These are phyloP conservation scores for Ephemerocybe angulata DNA, from an alignment of 768 basidiomycete species.

Conservation along the genomic window DNA sequence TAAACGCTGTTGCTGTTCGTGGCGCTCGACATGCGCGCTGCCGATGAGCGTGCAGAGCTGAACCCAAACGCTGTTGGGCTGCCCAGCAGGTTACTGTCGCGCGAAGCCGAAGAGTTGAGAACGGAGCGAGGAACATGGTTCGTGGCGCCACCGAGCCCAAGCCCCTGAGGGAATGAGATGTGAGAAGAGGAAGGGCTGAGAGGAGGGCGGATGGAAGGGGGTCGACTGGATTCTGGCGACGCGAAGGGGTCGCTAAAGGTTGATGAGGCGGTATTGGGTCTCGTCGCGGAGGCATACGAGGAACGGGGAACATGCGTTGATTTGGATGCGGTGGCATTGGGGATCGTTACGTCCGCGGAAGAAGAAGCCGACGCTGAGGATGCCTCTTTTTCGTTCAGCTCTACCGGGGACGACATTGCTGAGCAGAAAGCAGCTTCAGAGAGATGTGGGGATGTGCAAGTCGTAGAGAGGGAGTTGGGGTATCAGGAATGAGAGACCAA, in stretches of 20 bases:
- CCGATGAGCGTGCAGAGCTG: conserved; percentile 7
- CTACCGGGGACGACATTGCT: conserved; percentile 18
- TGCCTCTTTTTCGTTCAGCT: not conserved
- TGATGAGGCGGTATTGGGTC: conserved; percentile 22
- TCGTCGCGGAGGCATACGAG: conserved; percentile 12
- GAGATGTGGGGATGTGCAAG: conserved; percentile 3
- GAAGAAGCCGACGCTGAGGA: not conserved
- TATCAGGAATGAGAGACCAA: not conserved
- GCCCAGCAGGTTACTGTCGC: not conserved
- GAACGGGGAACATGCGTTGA: conserved; percentile 7
- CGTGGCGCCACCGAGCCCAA: conserved; percentile 12
- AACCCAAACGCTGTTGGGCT: conserved; percentile 1
- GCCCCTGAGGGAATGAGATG: conserved; percentile 12
- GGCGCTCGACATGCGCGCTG: conserved; percentile 22
- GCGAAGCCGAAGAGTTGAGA: conserved; percentile 8
- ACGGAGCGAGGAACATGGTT: conserved; percentile 17
- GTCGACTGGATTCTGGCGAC: conserved; percentile 32
- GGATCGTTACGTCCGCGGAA: not conserved
- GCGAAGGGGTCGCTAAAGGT: conserved; percentile 31
- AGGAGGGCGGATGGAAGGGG: conserved; percentile 29
- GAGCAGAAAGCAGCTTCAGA: conserved; percentile 6
- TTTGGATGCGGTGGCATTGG: conserved; percentile 12
- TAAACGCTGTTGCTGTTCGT: conserved; percentile 7
- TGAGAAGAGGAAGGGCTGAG: conserved; percentile 26
- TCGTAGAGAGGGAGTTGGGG: not conserved